Conservation (phyloP, 192 early-diverging fungal genomes). For the Podila minutissima region DNA sequence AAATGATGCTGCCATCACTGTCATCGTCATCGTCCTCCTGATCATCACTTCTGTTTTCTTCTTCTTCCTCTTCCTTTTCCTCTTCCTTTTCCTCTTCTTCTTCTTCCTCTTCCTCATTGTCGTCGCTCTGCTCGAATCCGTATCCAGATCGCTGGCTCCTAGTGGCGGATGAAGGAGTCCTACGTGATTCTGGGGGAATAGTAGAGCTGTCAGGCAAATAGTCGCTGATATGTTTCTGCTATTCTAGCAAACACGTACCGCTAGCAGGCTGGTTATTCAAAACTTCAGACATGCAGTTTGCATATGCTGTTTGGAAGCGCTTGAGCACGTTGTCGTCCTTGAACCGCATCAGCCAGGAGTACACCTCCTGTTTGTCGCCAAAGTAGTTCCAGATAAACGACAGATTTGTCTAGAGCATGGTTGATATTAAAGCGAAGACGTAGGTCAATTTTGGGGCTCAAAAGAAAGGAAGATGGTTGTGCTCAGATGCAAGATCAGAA, state of each 20-base stretch:
- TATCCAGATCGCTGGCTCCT: too few relatives aligned
- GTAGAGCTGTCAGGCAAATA: not conserved
- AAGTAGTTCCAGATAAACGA: slow-evolving; percentile 88
- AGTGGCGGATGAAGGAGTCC: too few relatives aligned
- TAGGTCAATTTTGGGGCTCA: too few relatives aligned
- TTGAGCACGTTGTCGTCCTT: slow-evolving; percentile 55
- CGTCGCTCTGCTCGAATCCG: not conserved
- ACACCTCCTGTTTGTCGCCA: slow-evolving; percentile 61
- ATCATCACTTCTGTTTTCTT: slow-evolving; percentile 2
- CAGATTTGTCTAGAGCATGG: slow-evolving; percentile 15
- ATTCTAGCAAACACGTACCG: slow-evolving; percentile 58
- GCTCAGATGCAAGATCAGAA: too few relatives aligned
- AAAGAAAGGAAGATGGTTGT: not conserved
- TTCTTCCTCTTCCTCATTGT: slow-evolving; percentile 16
- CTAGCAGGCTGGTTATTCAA: slow-evolving; percentile 67
- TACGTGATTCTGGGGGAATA: too few relatives aligned
- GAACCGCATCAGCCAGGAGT: slow-evolving; percentile 85
- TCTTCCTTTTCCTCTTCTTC: slow-evolving; percentile 24
- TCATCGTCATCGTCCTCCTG: slow-evolving; percentile 55
- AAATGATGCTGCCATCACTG: slow-evolving; percentile 43
- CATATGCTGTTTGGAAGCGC: slow-evolving; percentile 73
- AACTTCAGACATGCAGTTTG: slow-evolving; percentile 80
- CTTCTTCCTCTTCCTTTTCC: slow-evolving; percentile 31
- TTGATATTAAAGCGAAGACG: slow-evolving; percentile 20
- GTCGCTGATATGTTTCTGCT: not conserved